phyloP scores from a whole-genome alignment of 2,329 filamentous ascomycete species.

The Calonectria pteridis region DNA sequence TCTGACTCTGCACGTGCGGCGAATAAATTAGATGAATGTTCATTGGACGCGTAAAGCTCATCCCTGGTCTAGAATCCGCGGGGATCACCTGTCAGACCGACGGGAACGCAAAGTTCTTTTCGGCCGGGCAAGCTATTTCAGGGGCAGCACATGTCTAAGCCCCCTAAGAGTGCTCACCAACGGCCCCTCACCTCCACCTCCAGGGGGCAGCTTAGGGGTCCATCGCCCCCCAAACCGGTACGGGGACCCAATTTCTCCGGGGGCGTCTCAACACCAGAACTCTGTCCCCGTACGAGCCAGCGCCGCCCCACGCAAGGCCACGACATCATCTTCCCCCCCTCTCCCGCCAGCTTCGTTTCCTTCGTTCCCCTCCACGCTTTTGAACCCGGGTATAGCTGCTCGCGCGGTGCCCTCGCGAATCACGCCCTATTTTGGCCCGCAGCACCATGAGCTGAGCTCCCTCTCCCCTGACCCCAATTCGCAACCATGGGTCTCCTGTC shows the following conservation, averaged over 20 bases:
- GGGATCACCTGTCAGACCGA: slow-evolving; percentile 1
- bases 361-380: not conserved
- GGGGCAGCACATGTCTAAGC: slow-evolving; percentile 30
- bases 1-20: not conserved
- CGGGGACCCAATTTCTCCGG: slow-evolving; percentile 40
- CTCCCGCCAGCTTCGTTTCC: slow-evolving; percentile 6
- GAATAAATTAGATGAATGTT: not conserved
- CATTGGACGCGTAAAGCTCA: not conserved
- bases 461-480: slow-evolving; percentile 28
- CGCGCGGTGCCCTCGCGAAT: not conserved
- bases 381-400: not conserved
- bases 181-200: not conserved
- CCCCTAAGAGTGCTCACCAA: slow-evolving; percentile 25
- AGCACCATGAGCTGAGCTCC: slow-evolving; percentile 42
- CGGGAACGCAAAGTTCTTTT: slow-evolving; percentile 27
- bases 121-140: slow-evolving; percentile 24
- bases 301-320: slow-evolving; percentile 40
- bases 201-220: not conserved
- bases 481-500: slow-evolving; percentile 57
- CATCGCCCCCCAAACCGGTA: slow-evolving; percentile 20
- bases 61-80: slow-evolving; percentile 4
- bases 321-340: slow-evolving; percentile 34
- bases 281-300: slow-evolving; percentile 3
- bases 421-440: not conserved
- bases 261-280: slow-evolving; percentile 34